Evolutionary conservation across 257 asterid genomes (phyloP), one percentile per base, ranked within the genome.

Genomic region (Galeopsis tetrahit): DNA sequence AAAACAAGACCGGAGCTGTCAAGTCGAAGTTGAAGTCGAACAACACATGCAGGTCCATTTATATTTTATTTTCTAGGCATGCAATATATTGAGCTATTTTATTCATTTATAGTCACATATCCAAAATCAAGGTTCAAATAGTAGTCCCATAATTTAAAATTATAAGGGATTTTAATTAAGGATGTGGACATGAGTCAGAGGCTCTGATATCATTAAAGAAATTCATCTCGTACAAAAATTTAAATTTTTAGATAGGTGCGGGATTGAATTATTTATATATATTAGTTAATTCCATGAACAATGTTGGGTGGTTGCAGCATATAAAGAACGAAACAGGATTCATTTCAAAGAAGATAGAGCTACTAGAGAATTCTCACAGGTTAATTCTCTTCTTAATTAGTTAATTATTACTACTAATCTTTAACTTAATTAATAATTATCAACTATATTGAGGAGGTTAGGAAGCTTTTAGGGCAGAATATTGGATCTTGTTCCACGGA

Each of bases 381-480:
- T 91, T 4, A 11, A 4, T 10, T 11, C 6, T 58, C 17, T 9
- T 53, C 6, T 13, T 13, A 11, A 11, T 49, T 44, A 21, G 28
- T 21, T 38, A 10, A 11, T 11, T 46, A 10, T 44, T 44, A 2
- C 0, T 10, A 44, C 3, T 21, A 21, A 21, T 21, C 28, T 21
- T 21, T 21, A 21, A 21, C 28, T 15, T 55, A 15, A 51, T 14
- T 51, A 5, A 43, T 51, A 5, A 43, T 43, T 10, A 21, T 21
- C 28, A 21, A 21, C 28, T 21, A 0, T 21, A 44, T 2, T 4
- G 3, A 2, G 6, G 10, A 0, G 5, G 35, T 53, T 40, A 91
- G 97, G 78, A 87, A 79, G 88, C 77, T 84, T 67, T 71, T 86
- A 85, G 97, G 97, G 64, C 93, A 87, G 32, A 75, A 84, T 57